A percentile compares a stretch with the other conserved stretches of the same genome.
These are phyloP conservation scores for Monilinia fructigena DNA, from an alignment of 2,329 filamentous ascomycete species.

Conservation along the genomic window DNA sequence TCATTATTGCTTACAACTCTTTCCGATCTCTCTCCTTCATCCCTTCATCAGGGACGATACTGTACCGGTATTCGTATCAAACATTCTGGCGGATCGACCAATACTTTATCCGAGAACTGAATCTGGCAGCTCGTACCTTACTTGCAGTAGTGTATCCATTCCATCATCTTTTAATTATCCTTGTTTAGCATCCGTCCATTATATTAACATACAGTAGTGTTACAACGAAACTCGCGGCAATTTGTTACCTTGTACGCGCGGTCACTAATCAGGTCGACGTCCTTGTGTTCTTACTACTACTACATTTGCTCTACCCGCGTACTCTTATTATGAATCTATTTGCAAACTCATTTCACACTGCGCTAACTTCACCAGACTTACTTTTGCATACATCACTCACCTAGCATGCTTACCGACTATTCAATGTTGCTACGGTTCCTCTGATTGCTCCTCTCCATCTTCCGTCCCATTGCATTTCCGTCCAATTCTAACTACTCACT, in stretches of 20 bases:
- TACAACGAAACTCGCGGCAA: constrained; percentile 17
- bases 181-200: background rate
- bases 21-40: background rate
- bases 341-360: background rate
- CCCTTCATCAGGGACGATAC: background rate
- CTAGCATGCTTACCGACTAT: constrained; percentile 18
- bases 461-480: constrained; percentile 2
- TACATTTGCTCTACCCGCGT: background rate
- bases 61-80: too few relatives aligned
- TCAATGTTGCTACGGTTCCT: constrained; percentile 10
- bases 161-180: background rate
- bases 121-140: constrained; percentile 17
- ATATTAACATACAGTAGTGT: background rate
- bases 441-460: constrained; percentile 8
- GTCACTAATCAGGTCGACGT: background rate
- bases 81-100: too few relatives aligned
- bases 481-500: background rate
- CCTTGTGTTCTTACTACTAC: background rate
- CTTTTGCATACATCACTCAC: constrained; percentile 6
- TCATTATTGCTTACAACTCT: background rate
- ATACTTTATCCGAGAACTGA: background rate
- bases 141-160: constrained; percentile 15
- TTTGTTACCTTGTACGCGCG: constrained; percentile 20
- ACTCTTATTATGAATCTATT: background rate
- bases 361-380: background rate